These are phyloP conservation scores for Termitomyces bulborhizus DNA, from an alignment of 768 basidiomycete genomes.

Conservation along the genomic window DNA sequence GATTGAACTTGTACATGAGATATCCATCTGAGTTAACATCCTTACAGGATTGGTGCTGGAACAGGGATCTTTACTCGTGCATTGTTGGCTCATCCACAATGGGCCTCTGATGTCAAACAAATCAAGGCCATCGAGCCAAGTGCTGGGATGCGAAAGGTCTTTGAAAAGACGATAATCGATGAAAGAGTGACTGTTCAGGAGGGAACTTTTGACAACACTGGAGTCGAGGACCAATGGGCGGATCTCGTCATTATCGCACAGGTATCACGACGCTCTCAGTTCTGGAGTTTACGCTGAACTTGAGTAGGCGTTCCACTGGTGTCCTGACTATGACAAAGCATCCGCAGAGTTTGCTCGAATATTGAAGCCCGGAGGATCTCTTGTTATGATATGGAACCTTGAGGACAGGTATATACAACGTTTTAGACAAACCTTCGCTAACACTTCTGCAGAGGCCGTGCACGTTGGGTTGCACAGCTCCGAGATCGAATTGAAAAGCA, in stretches of 20 bases:
- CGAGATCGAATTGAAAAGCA: conserved; percentile 64
- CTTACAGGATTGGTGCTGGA: conserved; percentile 67
- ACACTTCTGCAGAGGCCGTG: conserved; percentile 36
- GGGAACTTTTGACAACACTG: conserved; percentile 66
- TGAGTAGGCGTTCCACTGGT: conserved; percentile 84
- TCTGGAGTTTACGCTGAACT: neutral
- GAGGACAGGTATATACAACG: conserved; percentile 58
- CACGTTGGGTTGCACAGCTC: conserved; percentile 69
- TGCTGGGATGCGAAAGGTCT: conserved; percentile 76
- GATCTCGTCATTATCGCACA: conserved; percentile 77
- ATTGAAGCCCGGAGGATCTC: conserved; percentile 66
- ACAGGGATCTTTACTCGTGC: conserved; percentile 89
- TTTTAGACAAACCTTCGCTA: neutral
- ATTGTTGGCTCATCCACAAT: conserved; percentile 57
- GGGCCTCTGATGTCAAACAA: conserved; percentile 40
- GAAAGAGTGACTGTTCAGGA: conserved; percentile 46
- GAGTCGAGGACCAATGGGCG: conserved; percentile 61
- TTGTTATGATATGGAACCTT: conserved; percentile 85
- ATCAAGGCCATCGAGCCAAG: conserved; percentile 80
- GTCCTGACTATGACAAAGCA: conserved; percentile 70
- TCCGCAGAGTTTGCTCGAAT: conserved; percentile 73
- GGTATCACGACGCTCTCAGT: conserved; percentile 25
- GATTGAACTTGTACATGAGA: conserved; percentile 13
- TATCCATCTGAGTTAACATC: neutral
- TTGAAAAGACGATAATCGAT: conserved; percentile 50